phyloP scores from a whole-genome alignment of 257 asterid species.

The Solanum microdontum region DNA sequence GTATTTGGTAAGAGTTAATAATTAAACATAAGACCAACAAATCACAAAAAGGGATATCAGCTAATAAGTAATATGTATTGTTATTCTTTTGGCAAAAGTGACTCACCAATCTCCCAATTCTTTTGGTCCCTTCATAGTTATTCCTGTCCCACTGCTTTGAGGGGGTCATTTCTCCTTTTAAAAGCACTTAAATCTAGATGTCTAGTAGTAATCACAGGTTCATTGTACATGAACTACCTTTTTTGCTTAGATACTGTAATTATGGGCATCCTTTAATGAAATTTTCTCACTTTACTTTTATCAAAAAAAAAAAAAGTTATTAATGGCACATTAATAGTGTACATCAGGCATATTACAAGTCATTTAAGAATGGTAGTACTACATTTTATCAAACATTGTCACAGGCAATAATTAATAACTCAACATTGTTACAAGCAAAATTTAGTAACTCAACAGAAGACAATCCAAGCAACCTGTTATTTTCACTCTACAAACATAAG shows the following conservation, averaged over 20 bases:
- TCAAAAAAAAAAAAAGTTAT: neutral
- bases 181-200: neutral
- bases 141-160: neutral
- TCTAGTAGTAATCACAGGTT: neutral
- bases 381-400: neutral
- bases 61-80: neutral
- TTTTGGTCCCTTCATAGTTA: neutral
- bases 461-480: conserved; percentile 5
- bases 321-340: neutral
- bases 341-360: neutral
- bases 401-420: conserved; percentile 1
- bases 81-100: neutral
- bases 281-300: neutral
- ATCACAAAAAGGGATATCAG: neutral
- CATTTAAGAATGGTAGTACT: neutral
- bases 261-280: neutral
- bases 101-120: neutral
- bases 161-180: neutral
- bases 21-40: neutral
- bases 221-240: neutral
- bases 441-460: conserved; percentile 1
- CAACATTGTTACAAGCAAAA: conserved; percentile 5
- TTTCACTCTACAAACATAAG: conserved; percentile 7
- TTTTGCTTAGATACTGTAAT: neutral
- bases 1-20: neutral